A percentile compares a stretch with the other conserved stretches of the same genome.
Conservation (phyloP, 2,329 filamentous ascomycete species). For the Bisporella sp. region DNA sequence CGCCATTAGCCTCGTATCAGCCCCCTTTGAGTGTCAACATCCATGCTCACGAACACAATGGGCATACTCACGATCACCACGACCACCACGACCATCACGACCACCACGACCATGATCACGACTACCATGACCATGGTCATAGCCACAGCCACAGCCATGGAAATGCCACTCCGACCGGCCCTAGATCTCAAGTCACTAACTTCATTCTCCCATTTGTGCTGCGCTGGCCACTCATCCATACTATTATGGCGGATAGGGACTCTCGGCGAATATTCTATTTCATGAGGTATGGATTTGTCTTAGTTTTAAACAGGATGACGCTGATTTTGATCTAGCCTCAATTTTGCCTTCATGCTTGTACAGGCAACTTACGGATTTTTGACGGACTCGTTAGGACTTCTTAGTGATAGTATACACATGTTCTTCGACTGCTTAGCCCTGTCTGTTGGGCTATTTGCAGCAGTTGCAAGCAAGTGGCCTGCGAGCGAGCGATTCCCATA, state of each 20-base stretch:
- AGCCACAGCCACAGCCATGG: constrained; percentile 7
- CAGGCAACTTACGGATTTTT: constrained; percentile 92
- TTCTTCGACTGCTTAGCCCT: constrained; percentile 96
- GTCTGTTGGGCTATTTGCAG: constrained; percentile 80
- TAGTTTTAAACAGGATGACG: not conserved
- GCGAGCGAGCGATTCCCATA: constrained; percentile 85
- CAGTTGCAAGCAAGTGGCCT: constrained; percentile 95
- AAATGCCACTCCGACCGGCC: constrained; percentile 18
- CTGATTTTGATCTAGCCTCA: constrained; percentile 53
- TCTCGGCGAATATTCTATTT: constrained; percentile 96
- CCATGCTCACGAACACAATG: constrained; percentile 10
- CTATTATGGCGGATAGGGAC: constrained; percentile 84
- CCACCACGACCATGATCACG: constrained; percentile 22
- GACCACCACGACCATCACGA: constrained; percentile 13
- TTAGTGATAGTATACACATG: constrained; percentile 99
- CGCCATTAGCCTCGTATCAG: constrained; percentile 12
- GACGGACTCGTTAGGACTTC: constrained; percentile 87
- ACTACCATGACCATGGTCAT: constrained; percentile 15
- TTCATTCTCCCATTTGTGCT: constrained; percentile 64
- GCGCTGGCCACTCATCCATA: constrained; percentile 71
- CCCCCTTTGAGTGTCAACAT: constrained; percentile 15
- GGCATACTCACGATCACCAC: constrained; percentile 15
- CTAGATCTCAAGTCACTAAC: constrained; percentile 63
- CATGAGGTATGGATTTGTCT: constrained; percentile 58
- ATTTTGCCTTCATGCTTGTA: constrained; percentile 90